Percentiles rank a stretch among this genome's conserved stretches.
These are phyloP conservation scores for Platismatia glauca DNA, from an alignment of 495 filamentous ascomycete species.

Conservation along the genomic window DNA sequence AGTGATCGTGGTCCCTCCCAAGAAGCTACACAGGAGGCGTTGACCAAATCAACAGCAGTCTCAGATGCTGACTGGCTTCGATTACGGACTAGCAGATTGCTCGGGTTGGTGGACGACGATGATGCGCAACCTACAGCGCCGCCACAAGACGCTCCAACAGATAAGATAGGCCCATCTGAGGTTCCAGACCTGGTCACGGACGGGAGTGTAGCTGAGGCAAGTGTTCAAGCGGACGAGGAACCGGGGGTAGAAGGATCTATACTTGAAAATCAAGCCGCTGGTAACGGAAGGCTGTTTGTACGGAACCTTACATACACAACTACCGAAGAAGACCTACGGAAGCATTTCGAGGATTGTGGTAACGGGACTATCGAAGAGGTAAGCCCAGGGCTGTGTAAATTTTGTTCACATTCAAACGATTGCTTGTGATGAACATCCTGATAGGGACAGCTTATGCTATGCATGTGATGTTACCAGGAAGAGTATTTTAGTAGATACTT, in stretches of 20 bases:
- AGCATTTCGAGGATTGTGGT: conserved; percentile 46
- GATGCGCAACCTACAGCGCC: conserved; percentile 32
- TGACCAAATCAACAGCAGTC: conserved; percentile 25
- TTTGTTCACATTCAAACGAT: conserved; percentile 9
- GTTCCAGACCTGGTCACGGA: conserved; percentile 22
- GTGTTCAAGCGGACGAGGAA: conserved; percentile 24
- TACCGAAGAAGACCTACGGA: conserved; percentile 66
- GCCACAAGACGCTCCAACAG: conserved; percentile 6
- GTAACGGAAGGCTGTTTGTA: conserved; percentile 67
- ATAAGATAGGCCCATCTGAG: conserved; percentile 23
- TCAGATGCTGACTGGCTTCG: conserved; percentile 90
- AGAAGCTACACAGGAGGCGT: neutral
- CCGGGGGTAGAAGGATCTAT: conserved; percentile 22
- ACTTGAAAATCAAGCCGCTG: conserved; percentile 29
- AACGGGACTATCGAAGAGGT: conserved; percentile 84
- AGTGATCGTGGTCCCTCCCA: neutral
- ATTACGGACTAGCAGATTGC: conserved; percentile 79
- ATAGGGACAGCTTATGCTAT: conserved; percentile 99
- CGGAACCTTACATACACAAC: conserved; percentile 79
- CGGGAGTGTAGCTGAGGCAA: conserved; percentile 19
- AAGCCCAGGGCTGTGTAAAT: conserved; percentile 32
- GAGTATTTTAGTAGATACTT: conserved; percentile 76
- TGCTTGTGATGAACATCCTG: conserved; percentile 81
- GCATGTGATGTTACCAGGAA: conserved; percentile 57
- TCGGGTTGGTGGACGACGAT: conserved; percentile 73